Conservation (phyloP, 768 basidiomycete genomes). For the Serendipita vermifera region DNA sequence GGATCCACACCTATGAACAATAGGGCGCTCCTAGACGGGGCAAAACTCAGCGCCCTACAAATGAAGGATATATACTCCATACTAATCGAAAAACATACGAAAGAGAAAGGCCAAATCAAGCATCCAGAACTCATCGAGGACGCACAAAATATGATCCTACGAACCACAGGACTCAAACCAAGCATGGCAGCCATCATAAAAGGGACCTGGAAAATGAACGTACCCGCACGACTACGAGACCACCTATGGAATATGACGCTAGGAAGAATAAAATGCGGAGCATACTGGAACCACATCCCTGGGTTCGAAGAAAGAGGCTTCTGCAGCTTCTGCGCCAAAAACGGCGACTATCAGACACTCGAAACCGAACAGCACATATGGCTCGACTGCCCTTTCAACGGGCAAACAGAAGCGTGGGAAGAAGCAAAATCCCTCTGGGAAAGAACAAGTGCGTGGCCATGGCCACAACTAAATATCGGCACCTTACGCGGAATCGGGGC, state of each 20-base stretch:
- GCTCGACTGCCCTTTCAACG: background rate
- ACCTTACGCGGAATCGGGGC: background rate
- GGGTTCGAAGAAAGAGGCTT: background rate
- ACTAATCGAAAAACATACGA: background rate
- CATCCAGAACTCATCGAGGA: background rate
- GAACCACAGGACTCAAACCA: background rate
- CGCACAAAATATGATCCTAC: background rate
- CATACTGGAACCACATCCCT: background rate
- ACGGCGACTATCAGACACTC: background rate
- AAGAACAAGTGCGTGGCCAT: background rate
- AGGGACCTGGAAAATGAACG: background rate
- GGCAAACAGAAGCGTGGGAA: background rate
- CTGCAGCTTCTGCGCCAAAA: background rate
- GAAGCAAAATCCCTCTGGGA: background rate
- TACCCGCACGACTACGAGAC: background rate
- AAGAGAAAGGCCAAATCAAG: background rate
- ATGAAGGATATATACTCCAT: conserved; percentile 3
- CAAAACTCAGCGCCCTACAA: background rate
- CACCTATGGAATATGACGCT: background rate
- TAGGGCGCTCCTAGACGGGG: background rate
- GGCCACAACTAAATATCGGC: background rate
- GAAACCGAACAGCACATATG: background rate
- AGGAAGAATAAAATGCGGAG: background rate
- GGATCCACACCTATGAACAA: too few species aligned
- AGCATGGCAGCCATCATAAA: background rate